phyloP scores from a whole-genome alignment of 805 yeast species.

The Ogataea ramenticola region DNA sequence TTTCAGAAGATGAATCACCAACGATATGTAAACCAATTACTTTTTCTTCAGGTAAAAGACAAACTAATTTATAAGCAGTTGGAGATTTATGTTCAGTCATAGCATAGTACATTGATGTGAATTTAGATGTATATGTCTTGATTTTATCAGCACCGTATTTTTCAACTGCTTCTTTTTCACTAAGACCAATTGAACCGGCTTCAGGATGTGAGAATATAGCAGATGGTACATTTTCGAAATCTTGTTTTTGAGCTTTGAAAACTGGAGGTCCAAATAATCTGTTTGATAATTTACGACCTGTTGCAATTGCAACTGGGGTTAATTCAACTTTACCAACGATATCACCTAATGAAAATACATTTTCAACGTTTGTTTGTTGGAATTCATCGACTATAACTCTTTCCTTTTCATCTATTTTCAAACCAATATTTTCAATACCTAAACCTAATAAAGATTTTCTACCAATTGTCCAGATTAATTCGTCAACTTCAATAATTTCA shows the following conservation, averaged over 20 bases:
- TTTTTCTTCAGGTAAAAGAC: conserved; percentile 71
- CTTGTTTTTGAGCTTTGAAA: conserved; percentile 72
- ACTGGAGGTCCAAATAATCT: conserved; percentile 79
- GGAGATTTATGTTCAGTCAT: conserved; percentile 79
- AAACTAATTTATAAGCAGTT: conserved; percentile 76
- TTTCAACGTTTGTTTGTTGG: conserved; percentile 69
- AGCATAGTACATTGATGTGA: conserved; percentile 90
- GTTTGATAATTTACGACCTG: conserved; percentile 91
- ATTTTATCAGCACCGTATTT: conserved; percentile 75
- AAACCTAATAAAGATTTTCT: conserved; percentile 70
- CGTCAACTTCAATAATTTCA: conserved; percentile 57
- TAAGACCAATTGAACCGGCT: conserved; percentile 87
- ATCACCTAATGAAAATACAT: conserved; percentile 86
- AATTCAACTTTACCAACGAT: conserved; percentile 88
- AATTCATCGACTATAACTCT: conserved; percentile 79
- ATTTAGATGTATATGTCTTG: conserved; percentile 75
- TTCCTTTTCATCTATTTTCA: conserved; percentile 50
- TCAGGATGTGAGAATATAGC: conserved; percentile 99
- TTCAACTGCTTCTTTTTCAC: conserved; percentile 69
- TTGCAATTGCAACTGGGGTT: conserved; percentile 98
- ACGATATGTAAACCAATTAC: conserved; percentile 93
- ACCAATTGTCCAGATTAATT: conserved; percentile 90
- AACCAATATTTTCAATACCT: conserved; percentile 71
- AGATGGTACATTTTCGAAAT: conserved; percentile 81
- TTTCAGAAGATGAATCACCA: conserved; percentile 88